These are phyloP conservation scores for Gossypium stocksii DNA, from an alignment of 345 rosid species.

Conservation along the genomic window DNA sequence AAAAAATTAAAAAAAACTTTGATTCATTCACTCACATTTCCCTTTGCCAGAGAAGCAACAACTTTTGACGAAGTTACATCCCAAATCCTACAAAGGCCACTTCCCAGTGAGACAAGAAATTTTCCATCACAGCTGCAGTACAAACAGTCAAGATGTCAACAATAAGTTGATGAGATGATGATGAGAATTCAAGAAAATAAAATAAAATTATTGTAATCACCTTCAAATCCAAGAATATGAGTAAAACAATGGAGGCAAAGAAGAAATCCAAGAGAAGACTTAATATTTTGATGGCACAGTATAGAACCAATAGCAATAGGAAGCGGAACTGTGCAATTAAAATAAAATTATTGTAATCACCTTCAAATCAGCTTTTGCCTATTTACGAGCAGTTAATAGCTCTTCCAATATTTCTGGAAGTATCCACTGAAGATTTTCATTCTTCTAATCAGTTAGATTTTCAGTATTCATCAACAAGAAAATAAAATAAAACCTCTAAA, in stretches of 20 bases:
- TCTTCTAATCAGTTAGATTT: conserved; percentile 10
- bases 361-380: conserved; percentile 96
- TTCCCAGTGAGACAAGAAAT: too few relatives aligned
- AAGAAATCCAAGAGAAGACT: not conserved
- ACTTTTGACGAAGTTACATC: too few relatives aligned
- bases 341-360: conserved; percentile 30
- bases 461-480: not conserved
- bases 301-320: not conserved
- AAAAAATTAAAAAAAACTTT: too few relatives aligned
- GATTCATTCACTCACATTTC: too few relatives aligned
- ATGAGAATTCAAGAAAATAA: too few relatives aligned
- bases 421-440: conserved; percentile 59
- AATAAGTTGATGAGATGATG: too few relatives aligned
- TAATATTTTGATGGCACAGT: not conserved
- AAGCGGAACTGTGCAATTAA: conserved; percentile 10
- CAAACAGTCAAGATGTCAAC: too few relatives aligned
- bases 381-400: conserved; percentile 79
- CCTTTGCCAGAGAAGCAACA: too few relatives aligned
- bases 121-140: too few relatives aligned
- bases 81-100: too few relatives aligned
- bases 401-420: conserved; percentile 99
- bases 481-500: not conserved
- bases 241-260: not conserved
- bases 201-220: too few relatives aligned
- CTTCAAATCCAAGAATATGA: not conserved